A percentile compares a stretch with the other conserved stretches of the same genome.
phyloP scores from a whole-genome alignment of 768 basidiomycete species.

The Asterophora parasitica region DNA sequence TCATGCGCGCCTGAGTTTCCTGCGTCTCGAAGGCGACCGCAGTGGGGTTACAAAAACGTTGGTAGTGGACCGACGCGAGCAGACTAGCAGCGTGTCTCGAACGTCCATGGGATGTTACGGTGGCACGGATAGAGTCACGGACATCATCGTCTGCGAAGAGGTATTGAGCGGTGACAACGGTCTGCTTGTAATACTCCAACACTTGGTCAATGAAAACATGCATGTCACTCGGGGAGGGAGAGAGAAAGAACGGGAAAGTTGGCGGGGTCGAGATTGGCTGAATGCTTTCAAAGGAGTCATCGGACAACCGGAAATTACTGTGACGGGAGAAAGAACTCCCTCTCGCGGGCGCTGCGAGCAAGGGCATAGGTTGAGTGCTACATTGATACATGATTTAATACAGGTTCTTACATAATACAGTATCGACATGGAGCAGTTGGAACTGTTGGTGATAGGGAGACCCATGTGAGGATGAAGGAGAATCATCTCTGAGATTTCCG shows the following conservation, averaged over 20 bases:
- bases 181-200: conserved; percentile 47
- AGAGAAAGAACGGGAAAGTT: not conserved
- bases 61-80: conserved; percentile 55
- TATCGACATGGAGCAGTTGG: conserved; percentile 21
- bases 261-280: too few species aligned
- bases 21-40: conserved; percentile 21
- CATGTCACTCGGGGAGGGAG: conserved; percentile 17
- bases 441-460: conserved; percentile 16
- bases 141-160: conserved; percentile 53
- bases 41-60: conserved; percentile 19
- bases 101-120: conserved; percentile 41
- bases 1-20: conserved; percentile 21
- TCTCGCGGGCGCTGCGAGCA: conserved; percentile 21
- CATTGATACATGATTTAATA: conserved; percentile 69
- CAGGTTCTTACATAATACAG: conserved; percentile 71
- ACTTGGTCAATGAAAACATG: conserved; percentile 22
- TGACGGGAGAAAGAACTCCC: conserved; percentile 25
- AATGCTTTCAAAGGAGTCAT: not conserved
- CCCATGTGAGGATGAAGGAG: conserved; percentile 20
- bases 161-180: conserved; percentile 67
- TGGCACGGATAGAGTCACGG: conserved; percentile 42
- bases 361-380: conserved; percentile 50
- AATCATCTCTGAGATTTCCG: conserved; percentile 15
- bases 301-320: conserved; percentile 13
- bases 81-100: conserved; percentile 58